Conservation (phyloP, 768 basidiomycete genomes). For the Auricularia sp. region DNA sequence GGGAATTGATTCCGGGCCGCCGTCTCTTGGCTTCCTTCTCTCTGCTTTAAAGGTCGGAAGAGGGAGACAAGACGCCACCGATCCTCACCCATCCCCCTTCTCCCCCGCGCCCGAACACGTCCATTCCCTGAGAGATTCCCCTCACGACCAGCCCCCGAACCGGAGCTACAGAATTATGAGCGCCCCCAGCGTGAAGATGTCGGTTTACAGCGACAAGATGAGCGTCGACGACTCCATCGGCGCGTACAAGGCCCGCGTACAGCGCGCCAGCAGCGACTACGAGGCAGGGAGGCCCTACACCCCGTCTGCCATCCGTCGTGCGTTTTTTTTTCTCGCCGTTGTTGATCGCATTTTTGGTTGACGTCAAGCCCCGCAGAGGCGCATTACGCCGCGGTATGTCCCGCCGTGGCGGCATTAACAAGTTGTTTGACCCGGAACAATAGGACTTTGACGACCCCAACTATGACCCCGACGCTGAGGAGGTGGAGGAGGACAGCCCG, state of each 20-base stretch:
- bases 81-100: too few relatives aligned
- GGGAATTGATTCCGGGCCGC: too few relatives aligned
- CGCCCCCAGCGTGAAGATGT: background rate
- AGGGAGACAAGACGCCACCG: too few relatives aligned
- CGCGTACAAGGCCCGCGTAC: background rate
- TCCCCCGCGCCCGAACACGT: too few relatives aligned
- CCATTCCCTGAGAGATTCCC: too few relatives aligned
- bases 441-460: slow-evolving; percentile 46
- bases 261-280: background rate
- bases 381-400: background rate
- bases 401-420: background rate
- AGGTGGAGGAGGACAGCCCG: slow-evolving; percentile 54
- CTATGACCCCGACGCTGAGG: slow-evolving; percentile 38
- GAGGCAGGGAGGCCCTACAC: background rate
- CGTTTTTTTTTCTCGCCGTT: background rate
- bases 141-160: too few relatives aligned
- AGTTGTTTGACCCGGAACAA: background rate
- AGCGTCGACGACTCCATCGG: background rate
- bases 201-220: background rate
- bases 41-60: too few relatives aligned
- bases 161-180: too few relatives aligned
- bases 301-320: background rate
- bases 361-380: background rate
- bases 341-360: too few relatives aligned
- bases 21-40: too few relatives aligned